phyloP scores from a whole-genome alignment of 371 early-diverging fungal species.

The Chytridium lagenaria region DNA sequence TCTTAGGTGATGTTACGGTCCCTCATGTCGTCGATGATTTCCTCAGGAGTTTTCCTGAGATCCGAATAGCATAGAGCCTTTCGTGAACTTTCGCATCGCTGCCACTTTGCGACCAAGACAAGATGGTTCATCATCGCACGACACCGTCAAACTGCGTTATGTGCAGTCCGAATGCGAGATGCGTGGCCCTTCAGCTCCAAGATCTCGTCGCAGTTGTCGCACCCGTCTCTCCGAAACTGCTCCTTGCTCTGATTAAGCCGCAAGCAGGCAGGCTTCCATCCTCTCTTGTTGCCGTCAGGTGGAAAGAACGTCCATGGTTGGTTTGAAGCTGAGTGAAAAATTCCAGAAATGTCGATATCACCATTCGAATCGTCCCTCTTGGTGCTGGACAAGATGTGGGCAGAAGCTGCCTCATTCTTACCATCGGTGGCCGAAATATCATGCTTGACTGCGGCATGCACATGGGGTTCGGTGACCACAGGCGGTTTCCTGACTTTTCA shows the following conservation, averaged over 20 bases:
- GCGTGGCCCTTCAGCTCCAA: conserved; percentile 73
- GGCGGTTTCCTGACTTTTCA: conserved; percentile 98
- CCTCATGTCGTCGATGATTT: conserved; percentile 80
- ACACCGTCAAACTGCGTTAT: conserved; percentile 86
- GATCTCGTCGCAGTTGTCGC: conserved; percentile 92
- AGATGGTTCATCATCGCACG: conserved; percentile 82
- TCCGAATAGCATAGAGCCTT: conserved; percentile 93
- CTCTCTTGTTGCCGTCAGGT: conserved; percentile 71
- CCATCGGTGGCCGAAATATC: conserved; percentile 94
- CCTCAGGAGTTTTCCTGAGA: conserved; percentile 88
- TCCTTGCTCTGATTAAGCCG: conserved; percentile 84
- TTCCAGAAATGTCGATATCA: conserved; percentile 5
- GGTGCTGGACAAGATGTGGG: conserved; percentile 99
- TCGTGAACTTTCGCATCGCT: conserved; percentile 81
- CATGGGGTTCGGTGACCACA: conserved; percentile 96
- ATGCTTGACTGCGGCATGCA: conserved; percentile 92
- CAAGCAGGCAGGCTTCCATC: conserved; percentile 88
- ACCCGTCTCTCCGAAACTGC: conserved; percentile 79
- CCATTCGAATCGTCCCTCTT: conserved; percentile 36
- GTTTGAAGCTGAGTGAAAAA: no score
- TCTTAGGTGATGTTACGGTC: conserved; percentile 82
- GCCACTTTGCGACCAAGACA: conserved; percentile 89
- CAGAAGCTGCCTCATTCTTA: conserved; percentile 93
- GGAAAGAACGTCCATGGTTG: conserved; percentile 9
- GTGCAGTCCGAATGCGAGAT: conserved; percentile 67